Evolutionary conservation across 2,329 filamentous ascomycete genomes (phyloP).

Genomic region (Clarireedia homoeocarpa): DNA sequence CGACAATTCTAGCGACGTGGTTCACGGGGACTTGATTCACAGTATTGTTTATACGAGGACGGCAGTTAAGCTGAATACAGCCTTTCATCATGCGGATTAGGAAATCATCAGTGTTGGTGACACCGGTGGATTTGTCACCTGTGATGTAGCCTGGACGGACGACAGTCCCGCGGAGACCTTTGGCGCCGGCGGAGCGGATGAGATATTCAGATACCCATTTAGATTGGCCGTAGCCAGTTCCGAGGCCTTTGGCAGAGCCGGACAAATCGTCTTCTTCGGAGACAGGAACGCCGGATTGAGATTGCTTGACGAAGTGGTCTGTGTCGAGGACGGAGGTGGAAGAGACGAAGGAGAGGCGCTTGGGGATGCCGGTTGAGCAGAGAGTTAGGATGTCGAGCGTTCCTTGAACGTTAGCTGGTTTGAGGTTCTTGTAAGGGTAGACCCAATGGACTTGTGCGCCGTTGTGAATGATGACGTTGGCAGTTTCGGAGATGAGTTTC

Average conservation of each 20-base stretch:
- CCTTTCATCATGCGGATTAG: constrained; percentile 80
- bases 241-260: constrained; percentile 68
- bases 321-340: constrained; percentile 79
- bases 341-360: constrained; percentile 73
- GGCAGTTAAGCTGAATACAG: constrained; percentile 66
- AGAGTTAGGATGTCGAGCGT: constrained; percentile 71
- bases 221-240: constrained; percentile 82
- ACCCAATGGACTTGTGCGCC: constrained; percentile 80
- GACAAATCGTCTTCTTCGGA: constrained; percentile 70
- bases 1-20: constrained; percentile 74
- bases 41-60: constrained; percentile 75
- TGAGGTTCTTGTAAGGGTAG: constrained; percentile 64
- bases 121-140: constrained; percentile 63
- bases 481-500: constrained; percentile 55
- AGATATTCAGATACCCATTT: constrained; percentile 74
- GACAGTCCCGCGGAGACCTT: constrained; percentile 68
- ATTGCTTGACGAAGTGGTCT: constrained; percentile 71
- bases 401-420: constrained; percentile 68
- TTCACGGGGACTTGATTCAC: constrained; percentile 85
- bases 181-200: constrained; percentile 67
- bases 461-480: constrained; percentile 75
- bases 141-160: constrained; percentile 81
- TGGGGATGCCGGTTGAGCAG: constrained; percentile 69
- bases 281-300: constrained; percentile 57
- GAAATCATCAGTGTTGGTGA: constrained; percentile 82